Conservation (phyloP, 2,329 filamentous ascomycete species). For the Ophiosphaerella korrae region DNA sequence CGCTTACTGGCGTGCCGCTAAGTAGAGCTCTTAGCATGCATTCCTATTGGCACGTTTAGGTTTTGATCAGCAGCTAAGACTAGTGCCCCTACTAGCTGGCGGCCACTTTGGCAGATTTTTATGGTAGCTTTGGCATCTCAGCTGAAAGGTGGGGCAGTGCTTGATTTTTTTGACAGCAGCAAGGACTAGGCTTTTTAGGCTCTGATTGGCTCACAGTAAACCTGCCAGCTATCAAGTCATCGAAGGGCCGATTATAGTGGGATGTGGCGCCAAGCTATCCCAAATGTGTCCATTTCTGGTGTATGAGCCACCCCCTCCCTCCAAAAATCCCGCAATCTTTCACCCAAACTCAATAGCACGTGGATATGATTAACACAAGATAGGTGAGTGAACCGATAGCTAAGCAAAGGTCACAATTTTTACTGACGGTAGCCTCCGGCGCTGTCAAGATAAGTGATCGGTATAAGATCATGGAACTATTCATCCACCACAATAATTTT, state of each 20-base stretch:
- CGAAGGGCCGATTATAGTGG: background rate
- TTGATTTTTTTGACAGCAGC: no score
- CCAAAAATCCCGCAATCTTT: slow-evolving; percentile 6
- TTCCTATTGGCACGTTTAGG: no score
- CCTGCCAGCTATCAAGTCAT: background rate
- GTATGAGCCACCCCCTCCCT: slow-evolving; percentile 8
- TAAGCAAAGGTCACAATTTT: background rate
- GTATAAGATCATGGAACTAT: slow-evolving; percentile 1
- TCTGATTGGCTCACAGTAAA: no score
- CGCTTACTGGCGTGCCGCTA: no score
- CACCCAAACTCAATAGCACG: background rate
- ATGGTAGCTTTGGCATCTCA: no score
- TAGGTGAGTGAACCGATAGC: slow-evolving; percentile 1
- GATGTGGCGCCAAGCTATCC: slow-evolving; percentile 9
- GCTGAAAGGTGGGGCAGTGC: no score
- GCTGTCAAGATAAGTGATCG: slow-evolving; percentile 2
- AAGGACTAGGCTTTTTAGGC: no score
- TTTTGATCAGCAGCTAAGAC: no score
- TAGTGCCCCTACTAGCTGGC: no score
- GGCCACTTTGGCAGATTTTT: no score
- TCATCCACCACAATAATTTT: background rate
- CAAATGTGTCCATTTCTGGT: background rate
- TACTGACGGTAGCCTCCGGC: background rate
- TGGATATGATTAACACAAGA: background rate
- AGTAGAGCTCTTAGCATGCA: no score